phyloP scores from a whole-genome alignment of 352 stramenopile genomes.

The Phytophthora nicotianae region DNA sequence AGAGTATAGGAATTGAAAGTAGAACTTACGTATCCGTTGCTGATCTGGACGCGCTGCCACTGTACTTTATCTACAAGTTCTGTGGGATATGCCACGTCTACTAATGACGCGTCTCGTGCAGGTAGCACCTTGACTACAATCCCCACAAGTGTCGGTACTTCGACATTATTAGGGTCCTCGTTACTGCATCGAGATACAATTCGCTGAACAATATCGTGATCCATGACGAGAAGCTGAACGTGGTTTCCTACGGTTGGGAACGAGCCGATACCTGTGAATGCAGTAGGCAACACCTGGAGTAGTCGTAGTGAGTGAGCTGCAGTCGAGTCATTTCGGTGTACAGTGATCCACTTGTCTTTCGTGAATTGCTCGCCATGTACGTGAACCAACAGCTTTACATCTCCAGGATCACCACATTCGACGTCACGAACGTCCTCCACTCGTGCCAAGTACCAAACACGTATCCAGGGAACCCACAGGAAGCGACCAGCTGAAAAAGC shows the following conservation, averaged over 20 bases:
- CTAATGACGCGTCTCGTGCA: constrained; percentile 51
- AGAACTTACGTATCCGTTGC: constrained; percentile 58
- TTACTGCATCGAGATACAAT: constrained; percentile 10
- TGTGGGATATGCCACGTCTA: constrained; percentile 49
- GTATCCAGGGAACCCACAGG: constrained; percentile 49
- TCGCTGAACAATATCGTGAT: constrained; percentile 11
- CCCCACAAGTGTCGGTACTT: constrained; percentile 33
- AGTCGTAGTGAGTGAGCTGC: constrained; percentile 27
- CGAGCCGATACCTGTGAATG: constrained; percentile 41
- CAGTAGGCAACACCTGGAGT: constrained; percentile 31
- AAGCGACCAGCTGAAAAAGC: constrained; percentile 25
- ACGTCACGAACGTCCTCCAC: constrained; percentile 30
- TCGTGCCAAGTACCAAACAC: constrained; percentile 55
- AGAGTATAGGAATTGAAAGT: background rate
- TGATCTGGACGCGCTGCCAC: constrained; percentile 43
- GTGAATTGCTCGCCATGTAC: constrained; percentile 52
- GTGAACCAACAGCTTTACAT: constrained; percentile 35
- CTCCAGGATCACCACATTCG: constrained; percentile 10
- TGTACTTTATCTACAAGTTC: constrained; percentile 19
- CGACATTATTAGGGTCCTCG: background rate
- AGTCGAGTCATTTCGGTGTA: constrained; percentile 14
- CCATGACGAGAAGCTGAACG: constrained; percentile 39
- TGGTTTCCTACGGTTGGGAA: constrained; percentile 38
- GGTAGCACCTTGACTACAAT: constrained; percentile 48
- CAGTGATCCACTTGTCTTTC: constrained; percentile 53